These are phyloP conservation scores for Ensete ventricosum DNA, from an alignment of 176 grass and related monocot species.

Conservation along the genomic window DNA sequence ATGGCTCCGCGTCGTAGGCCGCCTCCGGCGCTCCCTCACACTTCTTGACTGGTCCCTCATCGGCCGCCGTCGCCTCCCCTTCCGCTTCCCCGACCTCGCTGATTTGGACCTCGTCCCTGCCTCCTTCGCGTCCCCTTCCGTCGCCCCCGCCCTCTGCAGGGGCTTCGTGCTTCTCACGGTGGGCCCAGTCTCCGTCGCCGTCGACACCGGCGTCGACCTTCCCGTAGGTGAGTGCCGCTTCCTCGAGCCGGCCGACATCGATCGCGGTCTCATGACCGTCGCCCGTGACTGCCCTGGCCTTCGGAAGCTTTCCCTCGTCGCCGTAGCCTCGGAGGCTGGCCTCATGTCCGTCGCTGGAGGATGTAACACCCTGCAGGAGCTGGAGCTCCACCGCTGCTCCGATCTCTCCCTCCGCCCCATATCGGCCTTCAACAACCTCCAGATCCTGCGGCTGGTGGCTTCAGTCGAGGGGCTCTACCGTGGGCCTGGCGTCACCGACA, in stretches of 20 bases:
- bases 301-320: constrained; percentile 50
- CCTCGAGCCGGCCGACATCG: constrained; percentile 41
- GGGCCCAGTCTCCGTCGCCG: constrained; percentile 37
- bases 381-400: constrained; percentile 74
- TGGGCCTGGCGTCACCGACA: constrained; percentile 63
- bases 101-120: constrained; percentile 80
- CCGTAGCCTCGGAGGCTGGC: constrained; percentile 36
- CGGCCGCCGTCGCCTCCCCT: constrained; percentile 49
- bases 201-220: constrained; percentile 42
- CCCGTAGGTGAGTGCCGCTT: constrained; percentile 45
- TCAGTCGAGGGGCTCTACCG: constrained; percentile 39
- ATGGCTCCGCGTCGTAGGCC: constrained; percentile 59
- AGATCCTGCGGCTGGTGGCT: constrained; percentile 73
- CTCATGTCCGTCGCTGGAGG: constrained; percentile 56
- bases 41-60: constrained; percentile 74
- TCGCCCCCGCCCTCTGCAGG: constrained; percentile 24
- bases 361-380: constrained; percentile 59
- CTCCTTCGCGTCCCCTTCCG: constrained; percentile 38
- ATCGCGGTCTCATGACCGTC: constrained; percentile 44
- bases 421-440: constrained; percentile 76
- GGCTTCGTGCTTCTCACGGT: constrained; percentile 55
- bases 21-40: constrained; percentile 57
- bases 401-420: constrained; percentile 76
- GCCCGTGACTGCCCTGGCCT: constrained; percentile 47
- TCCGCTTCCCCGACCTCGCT: constrained; percentile 60